Evolutionary conservation across 257 asterid genomes (phyloP), one percentile per base, ranked within the genome.

Genomic region (Anisodus tanguticus): DNA sequence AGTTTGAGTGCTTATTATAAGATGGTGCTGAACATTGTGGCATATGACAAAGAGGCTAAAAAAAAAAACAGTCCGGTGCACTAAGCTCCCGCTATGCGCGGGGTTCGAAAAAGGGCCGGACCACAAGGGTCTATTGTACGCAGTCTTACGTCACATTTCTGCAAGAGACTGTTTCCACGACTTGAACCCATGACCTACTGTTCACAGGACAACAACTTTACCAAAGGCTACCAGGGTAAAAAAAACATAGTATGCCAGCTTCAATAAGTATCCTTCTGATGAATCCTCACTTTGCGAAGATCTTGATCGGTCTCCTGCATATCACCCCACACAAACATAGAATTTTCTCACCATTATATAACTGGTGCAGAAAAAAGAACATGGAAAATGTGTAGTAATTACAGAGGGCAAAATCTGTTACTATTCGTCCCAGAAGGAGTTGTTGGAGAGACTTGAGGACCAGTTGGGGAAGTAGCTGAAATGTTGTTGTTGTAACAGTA

Each of bases 231-330:
- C 43, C 54, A 85, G 35, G 53, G 66, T 60, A 71, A 86, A 51
- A 49, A 51, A 64, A 8, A 41, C 9, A 49, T 77, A 39, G 55
- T 53, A 66, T 35, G 76, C 17, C 35, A 70, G 80, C 82, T 57
- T 86, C 60, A 83, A 77, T 45, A 84, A 77, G 54, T 83, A 72
- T 72, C 59, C 84, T 51, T 85, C 85, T 86, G 87, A 72, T 72
- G 80, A 72, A 72, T 72, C 80, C 35, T 22, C 59, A 45, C n/a
- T 19, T 19, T 49, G 80, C 2, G 59, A 72, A 47, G 6, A n/a
- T 72, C 59, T 72, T 19, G 59, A 72, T 72, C 59, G 3, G 1
- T 72, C 59, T 72, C 59, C 80, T 72, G 59, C 59, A 63, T 63
- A 13, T 22, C 7, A 63, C 69, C 6, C 41, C 37, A 31, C 69